A percentile compares a stretch with the other conserved stretches of the same genome.
Evolutionary conservation across 2,329 filamentous ascomycete genomes (phyloP).

Genomic region (Beauveria rudraprayagi): DNA sequence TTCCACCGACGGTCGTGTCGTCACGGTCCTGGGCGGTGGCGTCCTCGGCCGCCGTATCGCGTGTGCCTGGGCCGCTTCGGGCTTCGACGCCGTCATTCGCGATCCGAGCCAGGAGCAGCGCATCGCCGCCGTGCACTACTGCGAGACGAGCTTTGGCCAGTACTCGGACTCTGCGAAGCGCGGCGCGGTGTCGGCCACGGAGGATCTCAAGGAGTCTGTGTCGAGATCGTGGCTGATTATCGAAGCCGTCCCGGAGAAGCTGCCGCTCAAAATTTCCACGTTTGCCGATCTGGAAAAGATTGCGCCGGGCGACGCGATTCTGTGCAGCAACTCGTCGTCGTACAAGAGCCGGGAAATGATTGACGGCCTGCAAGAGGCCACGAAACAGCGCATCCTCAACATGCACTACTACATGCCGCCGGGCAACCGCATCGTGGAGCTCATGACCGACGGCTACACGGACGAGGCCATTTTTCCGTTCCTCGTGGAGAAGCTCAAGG

Average conservation of each 20-base stretch:
- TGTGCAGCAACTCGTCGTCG: constrained; percentile 44
- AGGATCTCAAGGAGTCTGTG: constrained; percentile 32
- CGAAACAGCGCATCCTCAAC: constrained; percentile 35
- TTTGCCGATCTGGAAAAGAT: constrained; percentile 38
- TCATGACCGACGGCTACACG: constrained; percentile 45
- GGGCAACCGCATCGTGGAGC: constrained; percentile 37
- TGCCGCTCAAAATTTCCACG: constrained; percentile 38
- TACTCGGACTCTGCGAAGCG: constrained; percentile 18
- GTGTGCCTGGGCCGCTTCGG: constrained; percentile 31
- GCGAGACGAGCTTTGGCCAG: constrained; percentile 26
- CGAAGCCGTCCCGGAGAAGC: constrained; percentile 43
- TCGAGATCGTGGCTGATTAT: constrained; percentile 43
- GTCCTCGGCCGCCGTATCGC: constrained; percentile 36
- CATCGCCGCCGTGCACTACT: constrained; percentile 30
- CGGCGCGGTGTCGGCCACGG: constrained; percentile 25
- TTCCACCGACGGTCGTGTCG: constrained; percentile 20
- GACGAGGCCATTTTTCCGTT: constrained; percentile 35
- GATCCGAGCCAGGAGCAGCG: constrained; percentile 32
- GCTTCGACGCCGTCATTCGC: constrained; percentile 34
- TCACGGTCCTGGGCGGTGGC: constrained; percentile 33
- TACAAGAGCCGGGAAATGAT: constrained; percentile 44
- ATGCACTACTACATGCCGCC: constrained; percentile 46
- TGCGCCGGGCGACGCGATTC: constrained; percentile 36
- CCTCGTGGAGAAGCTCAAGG: constrained; percentile 29
- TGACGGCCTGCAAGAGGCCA: constrained; percentile 28